Percentiles rank a stretch among this genome's conserved stretches.
phyloP scores from a whole-genome alignment of 2,329 filamentous ascomycete species.

The Diaporthe sp. region DNA sequence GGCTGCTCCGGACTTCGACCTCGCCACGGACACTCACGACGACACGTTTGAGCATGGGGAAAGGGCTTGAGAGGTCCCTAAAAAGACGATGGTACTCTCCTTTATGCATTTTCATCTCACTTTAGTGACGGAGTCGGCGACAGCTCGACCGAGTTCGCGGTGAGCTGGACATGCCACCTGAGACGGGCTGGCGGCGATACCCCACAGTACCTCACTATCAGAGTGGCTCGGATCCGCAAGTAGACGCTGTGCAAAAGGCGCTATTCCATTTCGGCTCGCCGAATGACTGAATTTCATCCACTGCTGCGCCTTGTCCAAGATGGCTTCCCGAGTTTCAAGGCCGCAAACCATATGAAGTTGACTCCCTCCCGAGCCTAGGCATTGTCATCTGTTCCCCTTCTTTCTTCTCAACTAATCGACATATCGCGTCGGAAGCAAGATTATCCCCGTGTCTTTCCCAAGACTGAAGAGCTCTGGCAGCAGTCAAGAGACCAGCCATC shows the following conservation, averaged over 20 bases:
- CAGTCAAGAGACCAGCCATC: slow-evolving; percentile 37
- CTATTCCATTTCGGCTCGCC: slow-evolving; percentile 41
- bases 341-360: slow-evolving; percentile 42
- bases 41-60: too few relatives aligned
- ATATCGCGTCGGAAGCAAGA: slow-evolving; percentile 14
- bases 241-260: slow-evolving; percentile 29
- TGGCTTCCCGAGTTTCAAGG: slow-evolving; percentile 39
- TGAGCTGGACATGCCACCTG: background rate
- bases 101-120: too few relatives aligned
- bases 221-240: background rate
- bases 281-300: slow-evolving; percentile 29
- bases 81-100: background rate
- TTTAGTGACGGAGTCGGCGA: too few relatives aligned
- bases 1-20: background rate
- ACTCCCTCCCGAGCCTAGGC: slow-evolving; percentile 35
- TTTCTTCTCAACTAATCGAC: slow-evolving; percentile 10
- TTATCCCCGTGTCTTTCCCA: slow-evolving; percentile 13
- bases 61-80: background rate
- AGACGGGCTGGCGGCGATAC: background rate
- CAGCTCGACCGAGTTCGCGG: too few relatives aligned
- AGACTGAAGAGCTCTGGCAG: slow-evolving; percentile 35
- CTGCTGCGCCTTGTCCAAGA: slow-evolving; percentile 34
- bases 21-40: background rate
- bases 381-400: slow-evolving; percentile 13
- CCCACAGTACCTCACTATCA: slow-evolving; percentile 34